Evolutionary conservation across 2,329 filamentous ascomycete species (phyloP).

Genomic region (Scytalidium lignicola): DNA sequence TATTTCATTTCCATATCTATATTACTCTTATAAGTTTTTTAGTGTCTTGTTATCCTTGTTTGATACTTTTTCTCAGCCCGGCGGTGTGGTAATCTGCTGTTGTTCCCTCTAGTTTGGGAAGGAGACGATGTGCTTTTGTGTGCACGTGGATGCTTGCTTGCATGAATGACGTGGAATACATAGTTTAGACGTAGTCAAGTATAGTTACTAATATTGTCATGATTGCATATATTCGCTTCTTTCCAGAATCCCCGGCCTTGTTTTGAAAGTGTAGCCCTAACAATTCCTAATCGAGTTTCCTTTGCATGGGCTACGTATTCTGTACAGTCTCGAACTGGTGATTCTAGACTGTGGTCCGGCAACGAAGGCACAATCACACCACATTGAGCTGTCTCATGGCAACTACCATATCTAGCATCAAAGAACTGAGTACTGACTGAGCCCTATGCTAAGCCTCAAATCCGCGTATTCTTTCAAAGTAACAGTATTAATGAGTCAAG

Average conservation of each 20-base stretch:
- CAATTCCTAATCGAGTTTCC: too few relatives aligned
- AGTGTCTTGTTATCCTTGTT: slow-evolving; percentile 1
- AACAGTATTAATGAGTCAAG: too few relatives aligned
- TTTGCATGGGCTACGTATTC: too few relatives aligned
- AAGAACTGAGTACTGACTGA: background rate
- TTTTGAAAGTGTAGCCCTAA: too few relatives aligned
- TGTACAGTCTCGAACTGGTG: background rate
- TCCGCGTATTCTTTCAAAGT: too few relatives aligned
- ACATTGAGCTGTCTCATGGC: background rate
- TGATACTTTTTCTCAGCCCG: slow-evolving; percentile 1
- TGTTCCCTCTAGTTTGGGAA: background rate
- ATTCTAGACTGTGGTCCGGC: background rate
- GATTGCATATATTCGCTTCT: too few relatives aligned
- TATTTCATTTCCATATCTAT: background rate
- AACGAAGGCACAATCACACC: background rate
- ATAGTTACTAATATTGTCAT: too few relatives aligned
- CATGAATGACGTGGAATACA: background rate
- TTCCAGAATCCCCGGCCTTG: too few relatives aligned
- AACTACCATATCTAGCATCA: background rate
- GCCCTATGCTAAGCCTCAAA: too few relatives aligned
- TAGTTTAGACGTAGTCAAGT: background rate
- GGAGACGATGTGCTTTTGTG: background rate
- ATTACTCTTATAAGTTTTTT: slow-evolving; percentile 3
- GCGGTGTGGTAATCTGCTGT: too few relatives aligned
- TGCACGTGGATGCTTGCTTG: background rate